phyloP scores from a whole-genome alignment of 306 rosid species.

The Fragaria ananassa region DNA sequence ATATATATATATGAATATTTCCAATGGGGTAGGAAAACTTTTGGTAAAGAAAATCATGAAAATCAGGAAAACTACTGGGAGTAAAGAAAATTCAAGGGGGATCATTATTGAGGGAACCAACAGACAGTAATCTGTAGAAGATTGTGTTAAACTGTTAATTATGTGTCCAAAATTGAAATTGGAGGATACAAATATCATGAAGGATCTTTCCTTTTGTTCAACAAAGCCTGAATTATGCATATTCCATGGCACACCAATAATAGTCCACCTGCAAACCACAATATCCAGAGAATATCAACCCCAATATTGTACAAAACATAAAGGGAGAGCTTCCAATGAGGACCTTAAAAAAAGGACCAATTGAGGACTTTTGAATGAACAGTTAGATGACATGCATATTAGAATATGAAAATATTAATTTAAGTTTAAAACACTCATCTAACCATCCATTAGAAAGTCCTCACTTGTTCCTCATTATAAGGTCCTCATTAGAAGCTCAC shows the following conservation, averaged over 20 bases:
- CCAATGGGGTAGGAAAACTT: neutral
- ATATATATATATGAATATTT: neutral
- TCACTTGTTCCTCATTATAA: too few relatives aligned
- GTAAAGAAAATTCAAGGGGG: neutral
- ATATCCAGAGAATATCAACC: neutral
- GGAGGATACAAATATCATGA: constrained; percentile 8
- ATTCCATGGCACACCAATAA: constrained; percentile 4
- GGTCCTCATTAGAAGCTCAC: neutral
- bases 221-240: constrained; percentile 3
- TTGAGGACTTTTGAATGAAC: too few relatives aligned
- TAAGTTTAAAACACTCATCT: too few relatives aligned
- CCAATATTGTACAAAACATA: neutral
- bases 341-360: too few relatives aligned
- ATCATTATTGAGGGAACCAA: neutral
- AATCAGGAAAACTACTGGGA: neutral
- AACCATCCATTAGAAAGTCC: too few relatives aligned
- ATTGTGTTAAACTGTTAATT: neutral
- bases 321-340: neutral
- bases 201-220: constrained; percentile 24
- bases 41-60: neutral
- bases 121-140: constrained; percentile 7
- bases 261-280: constrained; percentile 8
- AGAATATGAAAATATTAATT: too few relatives aligned
- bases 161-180: neutral
- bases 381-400: too few relatives aligned